Evolutionary conservation across 164 flowering plant species (phyloP), one percentile per base, ranked within the genome.

Genomic region (Kingdonia uniflora): DNA sequence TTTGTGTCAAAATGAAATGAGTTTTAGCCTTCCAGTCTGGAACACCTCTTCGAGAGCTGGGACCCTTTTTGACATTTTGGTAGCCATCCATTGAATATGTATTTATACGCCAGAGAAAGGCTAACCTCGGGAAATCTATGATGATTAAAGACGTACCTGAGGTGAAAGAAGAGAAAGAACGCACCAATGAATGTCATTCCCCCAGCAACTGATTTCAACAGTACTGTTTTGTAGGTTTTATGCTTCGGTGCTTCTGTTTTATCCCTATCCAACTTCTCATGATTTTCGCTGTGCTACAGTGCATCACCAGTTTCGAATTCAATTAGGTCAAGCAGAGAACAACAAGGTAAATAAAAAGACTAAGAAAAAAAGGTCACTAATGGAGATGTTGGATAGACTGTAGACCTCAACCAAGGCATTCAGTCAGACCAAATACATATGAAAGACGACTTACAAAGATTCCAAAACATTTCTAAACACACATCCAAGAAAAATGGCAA

Each of bases 101-200:
- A 3, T 8, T 29, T 3, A 29, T 17, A 51, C 42, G 60, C 29
- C 14, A 2, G 10, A 1, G 8, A 35, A 46, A 33, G 19, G 37
- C 13, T 47, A 33, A 65, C 16, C 38, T 19, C 23, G 8, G 16
- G 14, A 33, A 15, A 25, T 22, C n/a, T 12, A 19, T 15, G 16
- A 26, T 14, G 57, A 53, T 22, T 6, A 7, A 11, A 42, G 29
- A 25, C 75, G 20, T 49, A 80, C 85, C 81, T 75, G 56, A 73
- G 54, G 35, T 69, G 74, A 52, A 71, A 59, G 45, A 71, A 46
- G 54, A 74, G 40, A 46, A 74, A 56, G 23, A 71, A 26, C 21
- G 59, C 65, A 37, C 85, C 78, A 57, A 75, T 38, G 7, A 73
- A 49, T 22, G 81, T 71, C 38, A 71, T 56, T 26, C 85, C 81